A percentile compares a stretch with the other conserved stretches of the same genome.
Evolutionary conservation across 805 yeast species (phyloP).

Genomic region (Candida coleopterorum): DNA sequence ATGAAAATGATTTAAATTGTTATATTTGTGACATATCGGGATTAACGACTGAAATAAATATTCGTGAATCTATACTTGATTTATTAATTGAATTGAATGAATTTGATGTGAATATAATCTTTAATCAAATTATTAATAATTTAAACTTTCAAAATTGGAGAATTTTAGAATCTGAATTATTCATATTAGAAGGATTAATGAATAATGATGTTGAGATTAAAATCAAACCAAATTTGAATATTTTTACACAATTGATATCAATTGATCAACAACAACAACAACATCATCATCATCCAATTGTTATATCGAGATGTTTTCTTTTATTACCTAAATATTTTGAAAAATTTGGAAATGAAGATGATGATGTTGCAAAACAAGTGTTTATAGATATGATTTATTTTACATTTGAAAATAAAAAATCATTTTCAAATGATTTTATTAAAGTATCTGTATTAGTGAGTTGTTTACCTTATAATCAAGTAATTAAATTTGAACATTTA

Average conservation of each 20-base stretch:
- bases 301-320: constrained; percentile 46
- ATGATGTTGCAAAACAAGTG: constrained; percentile 21
- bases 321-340: constrained; percentile 54
- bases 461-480: constrained; percentile 43
- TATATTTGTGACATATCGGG: constrained; percentile 76
- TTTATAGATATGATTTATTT: constrained; percentile 23
- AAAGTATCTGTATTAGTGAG: constrained; percentile 44
- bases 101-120: constrained; percentile 29
- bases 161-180: constrained; percentile 37
- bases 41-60: constrained; percentile 45
- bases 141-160: constrained; percentile 19
- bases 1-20: constrained; percentile 57
- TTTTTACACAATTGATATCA: constrained; percentile 11
- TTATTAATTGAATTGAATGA: constrained; percentile 47
- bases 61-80: constrained; percentile 61
- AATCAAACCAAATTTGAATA: constrained; percentile 7
- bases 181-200: constrained; percentile 37
- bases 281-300: no score
- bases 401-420: constrained; percentile 14
- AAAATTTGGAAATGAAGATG: constrained; percentile 38
- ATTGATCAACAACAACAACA: no score
- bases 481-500: constrained; percentile 14
- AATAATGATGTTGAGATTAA: constrained; percentile 30
- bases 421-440: constrained; percentile 15
- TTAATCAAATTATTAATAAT: constrained; percentile 6